Evolutionary conservation across 805 yeast genomes (phyloP), one percentile per base, ranked within the genome.

Genomic region (Wickerhamiella slavikovae): DNA sequence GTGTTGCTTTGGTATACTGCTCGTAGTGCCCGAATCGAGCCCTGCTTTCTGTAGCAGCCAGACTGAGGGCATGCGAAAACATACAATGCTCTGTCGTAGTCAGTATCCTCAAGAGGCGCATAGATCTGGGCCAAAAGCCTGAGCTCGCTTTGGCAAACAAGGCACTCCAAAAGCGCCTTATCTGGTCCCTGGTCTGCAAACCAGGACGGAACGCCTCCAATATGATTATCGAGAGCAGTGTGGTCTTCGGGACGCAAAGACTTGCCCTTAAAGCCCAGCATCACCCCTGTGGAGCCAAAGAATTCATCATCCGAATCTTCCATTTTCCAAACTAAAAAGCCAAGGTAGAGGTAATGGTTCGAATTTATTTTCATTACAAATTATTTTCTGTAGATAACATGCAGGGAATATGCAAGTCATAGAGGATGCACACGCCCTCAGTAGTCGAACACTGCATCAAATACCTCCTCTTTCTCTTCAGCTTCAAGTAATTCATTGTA

Each of bases 401-500:
- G 17, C 10, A 14, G 15, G 5, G 17, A 18, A 18, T 10, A 18
- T 18, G 6, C 6, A 18, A 6, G 6, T 6, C 10, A 18, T 18
- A 18, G 21, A 18, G 9, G 9, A 7, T 18, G 21, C n/a, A 18
- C 21, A 6, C 9, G 6, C 21, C 10, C 6, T 6, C 6, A 18
- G 21, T 40, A 45, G 16, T 42, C 47, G 29, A 41, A 42, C 24
- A 44, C 40, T 9, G 35, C 20, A 8, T 42, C 48, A 10, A 38
- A 42, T 7, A 44, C 47, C 17, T 42, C 48, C 25, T 43, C 48
- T 17, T 31, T 21, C 49, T 80, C 93, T 46, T 79, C 78, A 19
- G 80, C 80, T 26, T 77, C 85, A 30, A 76, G 80, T 30, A 80
- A 64, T 43, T 71, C 85, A 44, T 73, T 67, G 75, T 76, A 79